Percentiles rank a stretch among this genome's conserved stretches.
Conservation (phyloP, 179 eudicot genomes). For the Amaranthus tricolor region DNA sequence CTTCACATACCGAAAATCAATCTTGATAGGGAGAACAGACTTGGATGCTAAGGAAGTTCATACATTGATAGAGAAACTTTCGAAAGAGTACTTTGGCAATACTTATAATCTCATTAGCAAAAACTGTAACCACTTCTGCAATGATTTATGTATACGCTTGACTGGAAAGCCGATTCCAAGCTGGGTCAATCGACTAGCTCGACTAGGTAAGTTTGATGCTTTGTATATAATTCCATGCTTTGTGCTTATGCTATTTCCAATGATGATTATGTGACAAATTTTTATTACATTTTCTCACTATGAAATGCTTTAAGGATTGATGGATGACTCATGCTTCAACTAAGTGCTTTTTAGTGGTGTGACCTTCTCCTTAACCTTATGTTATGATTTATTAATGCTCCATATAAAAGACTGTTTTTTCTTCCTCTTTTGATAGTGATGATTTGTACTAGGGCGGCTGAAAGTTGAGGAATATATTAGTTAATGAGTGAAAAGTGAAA, state of each 20-base stretch:
- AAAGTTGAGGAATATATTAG: no score
- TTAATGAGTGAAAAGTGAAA: no score
- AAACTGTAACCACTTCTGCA: slow-evolving; percentile 84
- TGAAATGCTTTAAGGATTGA: background rate
- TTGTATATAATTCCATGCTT: background rate
- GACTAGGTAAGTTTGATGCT: slow-evolving; percentile 51
- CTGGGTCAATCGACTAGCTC: slow-evolving; percentile 91
- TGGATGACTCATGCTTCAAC: slow-evolving; percentile 29
- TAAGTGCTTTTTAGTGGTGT: background rate
- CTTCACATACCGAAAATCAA: slow-evolving; percentile 71
- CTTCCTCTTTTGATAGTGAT: no score
- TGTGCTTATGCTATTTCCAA: background rate
- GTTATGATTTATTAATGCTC: no score
- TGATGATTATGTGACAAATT: background rate
- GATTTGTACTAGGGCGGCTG: no score
- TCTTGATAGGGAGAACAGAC: slow-evolving; percentile 70
- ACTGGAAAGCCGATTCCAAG: slow-evolving; percentile 68
- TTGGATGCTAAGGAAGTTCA: slow-evolving; percentile 55
- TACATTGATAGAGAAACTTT: slow-evolving; percentile 54
- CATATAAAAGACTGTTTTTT: no score
- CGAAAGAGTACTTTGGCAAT: slow-evolving; percentile 59
- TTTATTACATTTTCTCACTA: slow-evolving; percentile 6
- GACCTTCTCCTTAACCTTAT: no score
- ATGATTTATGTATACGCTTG: slow-evolving; percentile 51
- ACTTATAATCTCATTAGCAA: slow-evolving; percentile 65